Evolutionary conservation across 495 filamentous ascomycete genomes (phyloP).

Genomic region (Aspergillus mulundensis): DNA sequence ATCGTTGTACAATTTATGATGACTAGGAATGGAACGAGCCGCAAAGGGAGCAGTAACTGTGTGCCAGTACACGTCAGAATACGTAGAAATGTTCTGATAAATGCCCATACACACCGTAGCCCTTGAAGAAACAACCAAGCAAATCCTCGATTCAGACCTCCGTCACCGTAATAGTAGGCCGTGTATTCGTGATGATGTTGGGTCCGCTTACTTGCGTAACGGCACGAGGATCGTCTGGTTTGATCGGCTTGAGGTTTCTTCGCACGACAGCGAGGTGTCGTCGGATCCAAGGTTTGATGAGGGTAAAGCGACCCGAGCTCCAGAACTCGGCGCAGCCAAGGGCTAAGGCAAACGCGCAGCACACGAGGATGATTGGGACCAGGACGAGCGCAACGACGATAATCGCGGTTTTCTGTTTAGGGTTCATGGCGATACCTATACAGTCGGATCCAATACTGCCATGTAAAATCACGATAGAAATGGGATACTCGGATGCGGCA

Average conservation of each 20-base stretch:
- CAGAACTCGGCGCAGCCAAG: constrained; percentile 43
- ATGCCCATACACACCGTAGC: neutral
- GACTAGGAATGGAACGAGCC: neutral
- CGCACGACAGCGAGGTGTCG: constrained; percentile 8
- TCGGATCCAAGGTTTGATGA: constrained; percentile 10
- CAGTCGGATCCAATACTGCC: constrained; percentile 12
- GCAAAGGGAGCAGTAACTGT: neutral
- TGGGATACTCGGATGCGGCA: neutral
- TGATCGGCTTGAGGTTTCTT: neutral
- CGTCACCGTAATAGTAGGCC: neutral
- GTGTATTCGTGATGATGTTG: neutral
- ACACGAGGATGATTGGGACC: constrained; percentile 51
- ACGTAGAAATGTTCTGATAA: neutral
- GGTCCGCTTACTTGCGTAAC: neutral
- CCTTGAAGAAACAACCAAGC: neutral
- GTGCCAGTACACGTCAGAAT: neutral
- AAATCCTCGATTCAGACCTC: neutral
- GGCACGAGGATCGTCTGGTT: neutral
- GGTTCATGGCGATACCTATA: constrained; percentile 23
- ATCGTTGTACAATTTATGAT: neutral
- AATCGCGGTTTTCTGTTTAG: constrained; percentile 33
- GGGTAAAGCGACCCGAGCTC: constrained; percentile 18
- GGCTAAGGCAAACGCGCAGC: constrained; percentile 40
- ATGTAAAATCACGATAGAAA: constrained; percentile 4
- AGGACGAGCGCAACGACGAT: constrained; percentile 49